Percentiles rank a stretch among this genome's conserved stretches.
These are phyloP conservation scores for Huiozyma naganishii DNA, from an alignment of 805 yeast species.

Conservation along the genomic window DNA sequence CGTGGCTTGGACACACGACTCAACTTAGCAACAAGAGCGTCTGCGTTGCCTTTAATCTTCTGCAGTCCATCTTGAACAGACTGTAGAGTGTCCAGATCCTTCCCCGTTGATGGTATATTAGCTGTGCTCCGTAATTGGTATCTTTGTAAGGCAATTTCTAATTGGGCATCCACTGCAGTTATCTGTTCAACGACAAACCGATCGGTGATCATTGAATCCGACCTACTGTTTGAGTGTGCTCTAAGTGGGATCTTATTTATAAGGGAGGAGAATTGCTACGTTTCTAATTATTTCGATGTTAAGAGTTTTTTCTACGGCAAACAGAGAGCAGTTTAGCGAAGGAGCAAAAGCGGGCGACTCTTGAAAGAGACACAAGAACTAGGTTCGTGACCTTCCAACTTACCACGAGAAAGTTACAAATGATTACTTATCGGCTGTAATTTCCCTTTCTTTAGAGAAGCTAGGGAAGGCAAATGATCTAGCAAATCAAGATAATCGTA, in stretches of 20 bases:
- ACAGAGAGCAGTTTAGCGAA: too few species aligned
- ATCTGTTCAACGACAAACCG: background rate
- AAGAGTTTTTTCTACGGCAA: too few species aligned
- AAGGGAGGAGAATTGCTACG: too few species aligned
- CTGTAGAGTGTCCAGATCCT: background rate
- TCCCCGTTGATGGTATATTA: background rate
- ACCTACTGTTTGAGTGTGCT: background rate
- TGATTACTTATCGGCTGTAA: too few species aligned
- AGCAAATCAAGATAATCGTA: too few species aligned
- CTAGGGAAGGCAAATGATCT: too few species aligned
- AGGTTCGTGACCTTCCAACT: too few species aligned
- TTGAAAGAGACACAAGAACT: too few species aligned
- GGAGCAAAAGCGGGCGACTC: too few species aligned
- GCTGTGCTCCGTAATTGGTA: background rate
- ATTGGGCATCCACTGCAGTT: background rate
- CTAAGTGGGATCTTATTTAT: background rate
- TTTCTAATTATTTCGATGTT: too few species aligned
- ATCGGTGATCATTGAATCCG: background rate
- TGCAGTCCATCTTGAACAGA: slow-evolving; percentile 10
- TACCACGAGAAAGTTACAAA: too few species aligned
- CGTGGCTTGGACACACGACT: background rate
- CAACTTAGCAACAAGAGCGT: background rate
- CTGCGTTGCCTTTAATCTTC: slow-evolving; percentile 7
- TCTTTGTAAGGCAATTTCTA: background rate
- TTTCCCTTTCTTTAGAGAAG: too few species aligned